Base-by-base conservation (phyloP, 331 rosid genomes). In the Pyrus hybrid region DNA sequence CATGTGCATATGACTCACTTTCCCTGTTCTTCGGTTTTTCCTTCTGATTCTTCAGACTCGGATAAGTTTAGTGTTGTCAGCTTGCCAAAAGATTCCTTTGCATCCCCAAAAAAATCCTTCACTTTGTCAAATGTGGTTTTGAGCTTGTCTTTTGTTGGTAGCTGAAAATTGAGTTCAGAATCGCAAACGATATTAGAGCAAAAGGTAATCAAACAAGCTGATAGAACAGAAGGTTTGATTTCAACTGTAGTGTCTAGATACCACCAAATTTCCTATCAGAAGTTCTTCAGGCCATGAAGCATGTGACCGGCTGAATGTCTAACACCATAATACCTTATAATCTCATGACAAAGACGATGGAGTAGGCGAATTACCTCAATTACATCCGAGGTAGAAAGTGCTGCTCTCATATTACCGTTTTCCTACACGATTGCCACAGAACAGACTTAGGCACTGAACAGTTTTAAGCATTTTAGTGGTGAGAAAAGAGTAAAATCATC, bases 61-160 rank as follows among this genome's bases (percentile, higher is more conserved):
- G 84, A 33, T 20, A 84, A 25, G 61, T 80, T 84, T 54, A 89
- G 77, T 8, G 92, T 74, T 2, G 93, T 86, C 68, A 91, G 79
- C 89, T 89, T 88, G 32, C 96, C 92, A 71, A 94, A 94, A 66
- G 97, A 88, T 43, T 89, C 97, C 78, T 89, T 94, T 76, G 97
- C 97, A 64, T 92, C 92, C 65, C 96, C 93, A 4, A 92, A 87
- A 67, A 92, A 94, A 80, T 92, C 97, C 76, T 87, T 90, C 77
- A 87, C 97, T 79, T 94, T 87, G 77, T 92, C 99, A 37, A 87
- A 61, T 22, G 90, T 88, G 0, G 97, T 90, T 87, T 89, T 92
- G 65, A 94, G 91, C 85, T 92, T 65, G 83, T 89, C 97, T 82
- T 61, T 78, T 60, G 97, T 86, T 74, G 99, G 99, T 74, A 94